Evolutionary conservation across 73 alveolate genomes (phyloP).

Genomic region (Tetrahymena malaccensis): DNA sequence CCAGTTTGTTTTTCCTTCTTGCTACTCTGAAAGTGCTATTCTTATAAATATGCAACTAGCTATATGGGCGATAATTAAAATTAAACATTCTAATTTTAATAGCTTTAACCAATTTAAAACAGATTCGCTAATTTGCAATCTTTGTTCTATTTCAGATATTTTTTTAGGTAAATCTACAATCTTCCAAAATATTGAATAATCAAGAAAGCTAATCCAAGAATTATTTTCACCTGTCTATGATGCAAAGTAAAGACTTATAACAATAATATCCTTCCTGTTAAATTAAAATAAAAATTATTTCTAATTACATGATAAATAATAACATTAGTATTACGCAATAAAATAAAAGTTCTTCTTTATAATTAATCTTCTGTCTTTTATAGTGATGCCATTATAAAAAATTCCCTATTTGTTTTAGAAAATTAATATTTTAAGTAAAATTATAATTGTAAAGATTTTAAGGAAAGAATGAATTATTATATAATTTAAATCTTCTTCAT

Average conservation of each 20-base stretch:
- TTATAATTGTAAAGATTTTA: too few relatives aligned
- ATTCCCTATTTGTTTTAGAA: not conserved
- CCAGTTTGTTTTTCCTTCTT: not conserved
- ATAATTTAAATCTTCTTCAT: too few relatives aligned
- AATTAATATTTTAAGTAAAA: too few relatives aligned
- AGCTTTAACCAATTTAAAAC: not conserved
- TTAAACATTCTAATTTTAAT: not conserved
- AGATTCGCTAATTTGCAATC: not conserved
- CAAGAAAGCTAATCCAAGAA: not conserved
- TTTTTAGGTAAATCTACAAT: not conserved
- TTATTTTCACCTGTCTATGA: not conserved
- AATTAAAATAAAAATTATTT: not conserved
- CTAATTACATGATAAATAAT: not conserved
- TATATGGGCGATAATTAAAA: not conserved
- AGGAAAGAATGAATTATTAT: not conserved
- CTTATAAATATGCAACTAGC: not conserved
- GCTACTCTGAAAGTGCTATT: not conserved
- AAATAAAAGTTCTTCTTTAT: not conserved
- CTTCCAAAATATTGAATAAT: not conserved
- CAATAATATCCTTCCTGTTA: not conserved
- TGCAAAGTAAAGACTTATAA: not conserved
- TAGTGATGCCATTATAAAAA: not conserved
- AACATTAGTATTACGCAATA: not conserved
- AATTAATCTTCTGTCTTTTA: not conserved
- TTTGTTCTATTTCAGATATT: not conserved